Percentiles rank a stretch among this genome's conserved stretches.
Evolutionary conservation across 2,329 filamentous ascomycete genomes (phyloP).

Genomic region (Penicillium sp.): DNA sequence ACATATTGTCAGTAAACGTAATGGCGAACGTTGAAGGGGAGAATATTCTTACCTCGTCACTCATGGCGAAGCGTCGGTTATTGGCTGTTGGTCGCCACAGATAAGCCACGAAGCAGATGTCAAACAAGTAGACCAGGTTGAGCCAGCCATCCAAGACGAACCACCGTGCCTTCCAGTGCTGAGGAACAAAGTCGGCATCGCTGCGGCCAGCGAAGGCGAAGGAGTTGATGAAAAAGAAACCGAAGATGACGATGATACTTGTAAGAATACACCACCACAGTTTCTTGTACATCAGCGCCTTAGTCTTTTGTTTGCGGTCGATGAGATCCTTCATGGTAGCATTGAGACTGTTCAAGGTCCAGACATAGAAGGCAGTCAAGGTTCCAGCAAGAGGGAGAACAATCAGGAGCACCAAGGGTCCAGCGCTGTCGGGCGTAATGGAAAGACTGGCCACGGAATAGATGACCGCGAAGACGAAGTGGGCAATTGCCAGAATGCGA

Average conservation of each 20-base stretch:
- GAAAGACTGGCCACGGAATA: constrained; percentile 89
- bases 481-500: constrained; percentile 82
- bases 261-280: constrained; percentile 96
- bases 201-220: constrained; percentile 86
- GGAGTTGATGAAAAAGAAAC: constrained; percentile 98
- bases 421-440: constrained; percentile 84
- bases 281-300: constrained; percentile 95
- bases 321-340: constrained; percentile 94
- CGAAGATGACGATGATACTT: constrained; percentile 94
- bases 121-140: constrained; percentile 91
- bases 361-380: constrained; percentile 95
- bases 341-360: constrained; percentile 95
- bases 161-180: constrained; percentile 97
- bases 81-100: constrained; percentile 96
- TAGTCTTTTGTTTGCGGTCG: constrained; percentile 89
- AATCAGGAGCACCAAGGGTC: constrained; percentile 86
- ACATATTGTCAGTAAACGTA: constrained; percentile 29
- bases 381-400: constrained; percentile 90
- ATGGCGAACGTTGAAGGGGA: background rate
- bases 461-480: constrained; percentile 92
- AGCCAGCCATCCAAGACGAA: constrained; percentile 97
- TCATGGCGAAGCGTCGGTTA: constrained; percentile 97
- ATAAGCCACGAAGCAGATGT: constrained; percentile 91
- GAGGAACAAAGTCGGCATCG: constrained; percentile 87
- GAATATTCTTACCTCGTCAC: constrained; percentile 69